Conservation (phyloP, 352 stramenopile species). For the Peronospora belbahrii region DNA sequence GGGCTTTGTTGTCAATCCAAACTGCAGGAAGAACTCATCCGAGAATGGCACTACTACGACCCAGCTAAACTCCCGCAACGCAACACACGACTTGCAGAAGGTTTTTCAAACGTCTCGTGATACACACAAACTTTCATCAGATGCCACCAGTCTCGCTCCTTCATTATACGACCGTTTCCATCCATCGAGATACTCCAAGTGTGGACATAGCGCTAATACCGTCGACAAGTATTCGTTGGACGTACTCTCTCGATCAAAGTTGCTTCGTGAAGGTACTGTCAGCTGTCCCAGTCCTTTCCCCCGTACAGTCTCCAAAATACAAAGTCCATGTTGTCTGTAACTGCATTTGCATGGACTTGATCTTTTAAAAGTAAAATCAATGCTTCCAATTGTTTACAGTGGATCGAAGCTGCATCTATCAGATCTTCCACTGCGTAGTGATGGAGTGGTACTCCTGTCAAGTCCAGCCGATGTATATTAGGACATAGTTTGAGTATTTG, state of each 20-base stretch:
- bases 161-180: conserved; percentile 56
- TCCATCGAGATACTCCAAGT: conserved; percentile 54
- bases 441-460: conserved; percentile 32
- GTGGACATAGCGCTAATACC: conserved; percentile 32
- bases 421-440: conserved; percentile 34
- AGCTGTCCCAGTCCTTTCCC: conserved; percentile 27
- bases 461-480: conserved; percentile 35
- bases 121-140: conserved; percentile 31
- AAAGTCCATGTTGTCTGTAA: conserved; percentile 35
- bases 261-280: conserved; percentile 25
- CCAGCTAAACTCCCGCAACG: conserved; percentile 57
- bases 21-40: conserved; percentile 57
- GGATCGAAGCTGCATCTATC: conserved; percentile 23
- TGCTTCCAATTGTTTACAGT: conserved; percentile 27
- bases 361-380: conserved; percentile 36
- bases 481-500: conserved; percentile 26
- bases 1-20: conserved; percentile 30
- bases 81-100: conserved; percentile 36
- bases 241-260: conserved; percentile 26
- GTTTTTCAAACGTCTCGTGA: conserved; percentile 29
- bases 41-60: conserved; percentile 58
- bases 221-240: conserved; percentile 30
- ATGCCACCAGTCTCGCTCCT: conserved; percentile 25
- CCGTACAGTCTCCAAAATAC: conserved; percentile 29
- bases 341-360: conserved; percentile 17